phyloP scores from a whole-genome alignment of 495 filamentous ascomycete genomes.

The Penicillium lagena region DNA sequence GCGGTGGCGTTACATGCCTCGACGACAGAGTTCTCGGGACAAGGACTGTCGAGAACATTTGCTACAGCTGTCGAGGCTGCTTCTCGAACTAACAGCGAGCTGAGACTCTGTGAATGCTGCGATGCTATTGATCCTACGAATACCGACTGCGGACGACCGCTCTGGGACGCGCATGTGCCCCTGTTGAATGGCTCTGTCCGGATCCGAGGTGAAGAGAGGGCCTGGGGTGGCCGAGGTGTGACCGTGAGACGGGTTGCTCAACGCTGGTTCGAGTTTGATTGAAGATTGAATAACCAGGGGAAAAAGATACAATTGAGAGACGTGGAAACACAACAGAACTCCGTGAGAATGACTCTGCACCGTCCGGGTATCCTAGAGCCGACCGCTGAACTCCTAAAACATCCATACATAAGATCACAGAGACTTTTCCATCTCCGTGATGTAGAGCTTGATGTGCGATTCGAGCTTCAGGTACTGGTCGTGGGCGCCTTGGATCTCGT shows the following conservation, averaged over 20 bases:
- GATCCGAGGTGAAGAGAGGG: slow-evolving; percentile 46
- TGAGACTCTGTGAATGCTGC: slow-evolving; percentile 37
- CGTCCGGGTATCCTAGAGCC: slow-evolving; percentile 39
- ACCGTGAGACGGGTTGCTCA: slow-evolving; percentile 55
- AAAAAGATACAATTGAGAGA: slow-evolving; percentile 4
- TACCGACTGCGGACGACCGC: slow-evolving; percentile 23
- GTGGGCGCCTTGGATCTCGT: slow-evolving; percentile 77
- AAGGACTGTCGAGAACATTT: slow-evolving; percentile 68
- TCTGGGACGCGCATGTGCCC: slow-evolving; percentile 53
- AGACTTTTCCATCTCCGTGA: slow-evolving; percentile 96
- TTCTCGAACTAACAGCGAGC: slow-evolving; percentile 18
- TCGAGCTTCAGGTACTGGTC: slow-evolving; percentile 96
- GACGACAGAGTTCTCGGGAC: slow-evolving; percentile 76
- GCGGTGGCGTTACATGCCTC: slow-evolving; percentile 60
- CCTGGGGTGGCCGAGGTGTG: slow-evolving; percentile 63
- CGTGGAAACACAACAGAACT: slow-evolving; percentile 14
- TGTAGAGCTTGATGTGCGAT: slow-evolving; percentile 93
- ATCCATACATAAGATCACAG: slow-evolving; percentile 45
- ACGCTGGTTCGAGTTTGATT: slow-evolving; percentile 66
- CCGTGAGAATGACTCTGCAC: slow-evolving; percentile 20
- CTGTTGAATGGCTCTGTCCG: slow-evolving; percentile 55
- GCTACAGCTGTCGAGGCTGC: slow-evolving; percentile 64
- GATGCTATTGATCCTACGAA: slow-evolving; percentile 23
- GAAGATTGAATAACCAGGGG: slow-evolving; percentile 1
- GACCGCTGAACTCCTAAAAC: slow-evolving; percentile 30